Percentiles rank a stretch among this genome's conserved stretches.
These are phyloP conservation scores for Nicotiana noctiflora DNA, from an alignment of 257 asterid genomes.

Conservation along the genomic window DNA sequence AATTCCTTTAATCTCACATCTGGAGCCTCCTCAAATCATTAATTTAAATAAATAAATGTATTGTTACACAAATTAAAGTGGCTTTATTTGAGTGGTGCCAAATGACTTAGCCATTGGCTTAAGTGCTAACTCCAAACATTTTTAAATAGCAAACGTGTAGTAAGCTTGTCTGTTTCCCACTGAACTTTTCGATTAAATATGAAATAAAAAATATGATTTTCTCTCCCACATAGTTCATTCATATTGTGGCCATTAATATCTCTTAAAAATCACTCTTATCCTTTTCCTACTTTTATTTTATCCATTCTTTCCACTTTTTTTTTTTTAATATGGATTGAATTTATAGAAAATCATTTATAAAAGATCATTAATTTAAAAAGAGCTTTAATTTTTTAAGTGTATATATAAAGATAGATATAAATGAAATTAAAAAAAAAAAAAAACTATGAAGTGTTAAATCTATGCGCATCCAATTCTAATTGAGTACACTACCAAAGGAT, in stretches of 20 bases:
- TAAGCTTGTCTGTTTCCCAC: not conserved
- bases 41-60: not conserved
- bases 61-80: not conserved
- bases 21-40: not conserved
- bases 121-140: not conserved
- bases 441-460: not conserved
- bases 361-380: not conserved
- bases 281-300: not conserved
- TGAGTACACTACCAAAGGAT: too few species aligned
- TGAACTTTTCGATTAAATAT: not conserved
- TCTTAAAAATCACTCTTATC: not conserved
- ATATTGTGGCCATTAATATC: not conserved
- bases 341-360: not conserved
- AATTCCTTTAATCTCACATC: not conserved
- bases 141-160: not conserved
- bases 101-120: not conserved
- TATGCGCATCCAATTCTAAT: not conserved
- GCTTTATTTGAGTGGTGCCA: not conserved
- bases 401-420: too few species aligned
- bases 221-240: not conserved
- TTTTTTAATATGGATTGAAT: not conserved
- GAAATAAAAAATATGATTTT: not conserved
- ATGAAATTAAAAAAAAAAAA: too few species aligned
- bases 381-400: not conserved
- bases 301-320: not conserved